A percentile compares a stretch with the other conserved stretches of the same genome.
Conservation (phyloP, 2,329 filamentous ascomycete genomes). For the Raffaelea deltoideospora region DNA sequence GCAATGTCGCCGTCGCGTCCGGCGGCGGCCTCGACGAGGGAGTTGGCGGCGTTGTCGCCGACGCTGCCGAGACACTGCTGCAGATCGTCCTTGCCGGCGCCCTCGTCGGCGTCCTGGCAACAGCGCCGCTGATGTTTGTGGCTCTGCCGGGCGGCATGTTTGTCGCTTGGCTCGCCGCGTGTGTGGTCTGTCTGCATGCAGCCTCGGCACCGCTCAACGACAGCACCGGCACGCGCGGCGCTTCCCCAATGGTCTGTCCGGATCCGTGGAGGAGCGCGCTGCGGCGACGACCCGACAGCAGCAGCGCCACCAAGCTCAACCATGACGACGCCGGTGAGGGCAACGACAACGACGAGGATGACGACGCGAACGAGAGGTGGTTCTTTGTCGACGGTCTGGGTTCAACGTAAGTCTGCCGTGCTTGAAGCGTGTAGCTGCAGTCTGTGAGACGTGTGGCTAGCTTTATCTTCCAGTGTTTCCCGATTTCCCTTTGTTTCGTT, state of each 20-base stretch:
- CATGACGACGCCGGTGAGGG: background rate
- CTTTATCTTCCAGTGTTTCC: no score
- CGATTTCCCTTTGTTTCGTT: background rate
- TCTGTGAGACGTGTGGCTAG: no score
- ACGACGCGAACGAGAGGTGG: constrained; percentile 15
- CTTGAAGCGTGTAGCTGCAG: no score
- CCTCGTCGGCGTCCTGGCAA: constrained; percentile 12
- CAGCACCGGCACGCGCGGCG: background rate
- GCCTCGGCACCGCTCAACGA: constrained; percentile 17
- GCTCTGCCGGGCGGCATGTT: constrained; percentile 17
- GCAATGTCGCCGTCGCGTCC: no score
- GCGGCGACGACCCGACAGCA: background rate
- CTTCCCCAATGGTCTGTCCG: background rate
- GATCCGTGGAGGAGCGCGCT: background rate
- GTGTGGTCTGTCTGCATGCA: constrained; percentile 10
- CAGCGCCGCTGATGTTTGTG: constrained; percentile 13
- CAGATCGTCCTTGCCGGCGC: constrained; percentile 8
- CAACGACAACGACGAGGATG: constrained; percentile 6
- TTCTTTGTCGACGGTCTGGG: constrained; percentile 20
- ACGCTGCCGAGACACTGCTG: constrained; percentile 12
- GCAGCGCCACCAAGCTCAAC: constrained; percentile 3
- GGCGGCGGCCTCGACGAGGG: background rate
- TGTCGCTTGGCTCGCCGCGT: constrained; percentile 12
- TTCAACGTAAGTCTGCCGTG: constrained; percentile 16
- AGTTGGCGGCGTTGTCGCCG: constrained; percentile 17